Percentiles rank a stretch among this genome's conserved stretches.
phyloP scores from a whole-genome alignment of 2,329 filamentous ascomycete genomes.

The Aspergillus ochraceus region DNA sequence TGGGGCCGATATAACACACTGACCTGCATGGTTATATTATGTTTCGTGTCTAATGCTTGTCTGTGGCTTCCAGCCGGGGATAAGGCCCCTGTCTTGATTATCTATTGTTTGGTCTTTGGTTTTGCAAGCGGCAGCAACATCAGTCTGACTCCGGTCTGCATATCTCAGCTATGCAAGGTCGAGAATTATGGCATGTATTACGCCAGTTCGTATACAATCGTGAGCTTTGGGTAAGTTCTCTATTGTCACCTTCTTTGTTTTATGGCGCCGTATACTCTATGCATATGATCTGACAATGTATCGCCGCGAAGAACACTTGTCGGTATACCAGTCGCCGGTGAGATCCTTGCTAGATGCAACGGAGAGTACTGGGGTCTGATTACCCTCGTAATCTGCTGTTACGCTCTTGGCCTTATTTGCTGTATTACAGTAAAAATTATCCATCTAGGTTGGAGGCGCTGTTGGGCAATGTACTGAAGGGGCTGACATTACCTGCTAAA shows the following conservation, averaged over 20 bases:
- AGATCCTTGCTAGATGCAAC: slow-evolving; percentile 12
- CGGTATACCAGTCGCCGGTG: slow-evolving; percentile 28
- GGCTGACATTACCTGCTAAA: no score
- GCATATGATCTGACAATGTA: neutral
- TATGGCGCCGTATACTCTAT: no score
- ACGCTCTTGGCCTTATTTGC: neutral
- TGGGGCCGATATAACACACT: slow-evolving; percentile 35
- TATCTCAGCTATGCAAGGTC: slow-evolving; percentile 30
- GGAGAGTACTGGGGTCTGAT: slow-evolving; percentile 15
- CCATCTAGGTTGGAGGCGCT: no score
- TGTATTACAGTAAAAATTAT: no score
- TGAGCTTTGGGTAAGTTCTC: slow-evolving; percentile 17
- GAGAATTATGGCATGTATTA: slow-evolving; percentile 28
- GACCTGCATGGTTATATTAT: slow-evolving; percentile 19
- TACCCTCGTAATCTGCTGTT: slow-evolving; percentile 4
- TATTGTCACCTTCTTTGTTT: neutral
- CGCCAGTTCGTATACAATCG: slow-evolving; percentile 26
- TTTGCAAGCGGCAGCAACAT: slow-evolving; percentile 30
- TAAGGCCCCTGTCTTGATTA: slow-evolving; percentile 22
- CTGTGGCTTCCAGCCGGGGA: slow-evolving; percentile 23
- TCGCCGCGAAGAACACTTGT: slow-evolving; percentile 10
- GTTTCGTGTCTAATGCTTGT: slow-evolving; percentile 19
- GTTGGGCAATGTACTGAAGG: no score
- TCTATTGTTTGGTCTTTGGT: slow-evolving; percentile 21
- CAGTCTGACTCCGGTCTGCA: slow-evolving; percentile 32